Base-by-base conservation (phyloP, 1,139 yeast species). In the Nakaseomyces kungkrabaensis region DNA sequence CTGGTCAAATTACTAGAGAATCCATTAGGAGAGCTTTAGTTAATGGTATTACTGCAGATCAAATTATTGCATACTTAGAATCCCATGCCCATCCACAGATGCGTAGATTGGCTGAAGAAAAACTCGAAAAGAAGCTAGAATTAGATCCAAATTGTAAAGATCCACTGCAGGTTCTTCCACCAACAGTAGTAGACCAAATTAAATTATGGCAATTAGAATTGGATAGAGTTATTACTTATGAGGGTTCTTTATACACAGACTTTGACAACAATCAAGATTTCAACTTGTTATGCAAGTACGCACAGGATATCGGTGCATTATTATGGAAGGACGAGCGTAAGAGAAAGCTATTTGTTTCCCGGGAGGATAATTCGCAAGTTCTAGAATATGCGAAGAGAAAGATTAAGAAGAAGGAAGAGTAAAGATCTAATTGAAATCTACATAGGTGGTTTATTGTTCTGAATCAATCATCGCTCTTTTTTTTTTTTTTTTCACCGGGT, bases 71-170 rank as follows among this genome's bases (percentile, higher is more conserved):
- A 54, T 92, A 90, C 62, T 70, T 92, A 49, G 90, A 88, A 56
- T 79, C 92, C 0, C 97, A 92, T 70, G 96, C 97, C 0, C 97
- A 92, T 68, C 87, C 95, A 1, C 96, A 89, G 65, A 86, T 90
- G 95, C 72, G 81, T 52, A 69, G 80, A 47, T 63, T 78, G 45
- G 92, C 90, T 0, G 86, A 83, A 56, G 88, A 81, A 49, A 77
- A 71, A 53, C 66, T 82, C 47, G 82, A 79, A 54, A 84, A 82
- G 60, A 82, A 82, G 61, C 66, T 80, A 47, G 89, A 82, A 56
- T 54, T 81, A 42, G 83, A 82, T 52, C 74, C 78, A 49, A 76
- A 76, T 51, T 72, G 77, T 37, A 76, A 76, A 55, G 80, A 81
- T 11, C 74, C 76, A 2, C 65, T 84, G 37, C 89, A 83, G 60